Conservation (phyloP, 2,329 filamentous ascomycete genomes). For the Dothideomycetes sp. region DNA sequence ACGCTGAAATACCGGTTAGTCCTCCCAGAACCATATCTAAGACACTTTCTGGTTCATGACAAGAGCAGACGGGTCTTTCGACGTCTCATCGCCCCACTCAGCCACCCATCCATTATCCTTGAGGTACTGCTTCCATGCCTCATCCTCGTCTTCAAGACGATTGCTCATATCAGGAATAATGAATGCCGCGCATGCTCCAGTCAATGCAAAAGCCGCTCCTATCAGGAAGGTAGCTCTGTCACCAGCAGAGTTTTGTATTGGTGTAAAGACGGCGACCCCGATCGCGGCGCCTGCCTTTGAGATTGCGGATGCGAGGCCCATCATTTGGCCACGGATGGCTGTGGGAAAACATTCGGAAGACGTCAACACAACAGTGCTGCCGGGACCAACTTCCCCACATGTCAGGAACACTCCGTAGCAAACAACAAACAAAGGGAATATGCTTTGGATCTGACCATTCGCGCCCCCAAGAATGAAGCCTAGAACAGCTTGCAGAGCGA, state of each 20-base stretch:
- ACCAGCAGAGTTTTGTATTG: conserved; percentile 39
- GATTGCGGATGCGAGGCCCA: conserved; percentile 58
- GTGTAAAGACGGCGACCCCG: conserved; percentile 70
- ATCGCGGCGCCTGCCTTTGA: conserved; percentile 70
- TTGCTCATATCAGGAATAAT: conserved; percentile 24
- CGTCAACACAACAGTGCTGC: conserved; percentile 57
- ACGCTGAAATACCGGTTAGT: too few species aligned
- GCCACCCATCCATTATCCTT: conserved; percentile 31
- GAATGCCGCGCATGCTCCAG: conserved; percentile 58
- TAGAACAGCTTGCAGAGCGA: conserved; percentile 61
- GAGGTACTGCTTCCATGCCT: conserved; percentile 37
- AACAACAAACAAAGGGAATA: conserved; percentile 51
- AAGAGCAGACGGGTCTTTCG: conserved; percentile 1
- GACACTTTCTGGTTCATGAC: background rate
- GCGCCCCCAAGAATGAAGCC: conserved; percentile 80
- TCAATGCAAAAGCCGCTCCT: conserved; percentile 60
- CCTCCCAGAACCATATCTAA: background rate
- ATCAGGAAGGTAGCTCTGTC: conserved; percentile 86
- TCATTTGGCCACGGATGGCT: conserved; percentile 67
- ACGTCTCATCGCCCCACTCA: conserved; percentile 9
- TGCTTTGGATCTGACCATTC: conserved; percentile 24
- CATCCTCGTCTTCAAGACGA: conserved; percentile 25
- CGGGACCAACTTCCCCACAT: conserved; percentile 67
- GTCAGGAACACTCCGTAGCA: conserved; percentile 69
- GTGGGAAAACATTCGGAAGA: conserved; percentile 82